A percentile compares a stretch with the other conserved stretches of the same genome.
These are phyloP conservation scores for Amyloporia xantha DNA, from an alignment of 768 basidiomycete genomes.

Conservation along the genomic window DNA sequence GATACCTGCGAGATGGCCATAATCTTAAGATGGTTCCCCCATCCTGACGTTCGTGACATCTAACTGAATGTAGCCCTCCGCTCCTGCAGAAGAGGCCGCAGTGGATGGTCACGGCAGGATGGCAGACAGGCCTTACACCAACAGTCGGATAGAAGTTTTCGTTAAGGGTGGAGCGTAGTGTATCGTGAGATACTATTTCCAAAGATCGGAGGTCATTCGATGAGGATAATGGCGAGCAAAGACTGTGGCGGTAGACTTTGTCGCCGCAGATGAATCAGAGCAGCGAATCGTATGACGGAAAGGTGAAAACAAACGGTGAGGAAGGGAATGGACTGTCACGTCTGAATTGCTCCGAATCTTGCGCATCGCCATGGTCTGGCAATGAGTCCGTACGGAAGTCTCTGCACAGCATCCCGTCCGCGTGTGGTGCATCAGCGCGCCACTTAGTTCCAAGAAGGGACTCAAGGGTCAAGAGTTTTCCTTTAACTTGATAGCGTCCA, in stretches of 20 bases:
- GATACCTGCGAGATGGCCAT: slow-evolving; percentile 63
- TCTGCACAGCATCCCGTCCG: slow-evolving; percentile 71
- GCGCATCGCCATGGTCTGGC: slow-evolving; percentile 25
- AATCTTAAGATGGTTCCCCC: slow-evolving; percentile 57
- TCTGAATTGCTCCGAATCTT: slow-evolving; percentile 27
- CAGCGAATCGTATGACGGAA: slow-evolving; percentile 48
- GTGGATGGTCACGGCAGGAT: slow-evolving; percentile 57
- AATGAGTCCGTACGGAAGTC: slow-evolving; percentile 50
- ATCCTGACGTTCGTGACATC: slow-evolving; percentile 44
- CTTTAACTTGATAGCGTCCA: slow-evolving; percentile 77
- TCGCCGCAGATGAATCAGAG: slow-evolving; percentile 36
- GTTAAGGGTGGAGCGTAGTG: slow-evolving; percentile 17
- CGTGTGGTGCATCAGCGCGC: slow-evolving; percentile 74
- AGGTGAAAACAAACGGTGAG: slow-evolving; percentile 66
- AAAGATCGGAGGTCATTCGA: slow-evolving; percentile 10
- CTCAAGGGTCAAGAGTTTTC: slow-evolving; percentile 62
- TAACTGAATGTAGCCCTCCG: slow-evolving; percentile 66
- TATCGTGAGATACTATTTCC: slow-evolving; percentile 15
- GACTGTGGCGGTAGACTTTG: slow-evolving; percentile 24
- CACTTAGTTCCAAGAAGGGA: slow-evolving; percentile 68
- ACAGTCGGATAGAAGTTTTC: slow-evolving; percentile 16
- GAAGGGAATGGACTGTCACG: slow-evolving; percentile 53
- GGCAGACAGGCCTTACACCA: slow-evolving; percentile 47
- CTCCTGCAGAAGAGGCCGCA: slow-evolving; percentile 61
- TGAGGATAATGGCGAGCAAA: slow-evolving; percentile 25